Evolutionary conservation across 108 stramenopile genomes (phyloP), one percentile per base, ranked within the genome.

Genomic region (Discostella pseudostelligera): DNA sequence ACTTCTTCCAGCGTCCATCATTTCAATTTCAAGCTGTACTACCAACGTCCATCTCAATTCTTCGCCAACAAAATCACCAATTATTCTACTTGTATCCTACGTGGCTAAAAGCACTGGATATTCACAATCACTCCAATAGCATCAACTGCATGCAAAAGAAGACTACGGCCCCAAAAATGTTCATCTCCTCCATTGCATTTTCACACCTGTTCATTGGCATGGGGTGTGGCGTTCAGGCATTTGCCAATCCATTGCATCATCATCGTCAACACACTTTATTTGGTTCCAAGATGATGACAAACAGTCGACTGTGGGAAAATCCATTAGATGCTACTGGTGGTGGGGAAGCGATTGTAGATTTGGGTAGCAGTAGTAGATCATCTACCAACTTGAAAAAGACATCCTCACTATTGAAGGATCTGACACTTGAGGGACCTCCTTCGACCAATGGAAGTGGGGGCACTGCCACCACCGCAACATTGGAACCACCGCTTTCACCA

Each of bases 201-300:
- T 43, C 42, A 2, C 42, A 43, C 3, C 62, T 60, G 6, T 25
- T 70, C 28, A 39, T 70, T 0, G 29, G 53, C 1, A 62, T 47
- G 22, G 40, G 60, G 17, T 4, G 32, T 32, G 47, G 60, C 24
- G 60, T 46, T 16, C 70, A 70, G 20, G 46, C 70, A 25, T 70
- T 70, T 40, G 59, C 60, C 4, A 62, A 50, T 43, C 70, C 70
- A 7, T 54, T 39, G 17, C 9, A 43, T 24, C 26, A 32, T n/a
- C 26, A 12, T 46, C 43, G 29, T 46, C 43, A 24, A 17, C 25
- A 10, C 9, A 25, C 9, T 44, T 36, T 9, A 0, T 26, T 56
- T 8, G 25, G 32, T 26, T 12, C 21, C 1, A 29, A 11, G 6
- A 35, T 11, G 20, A 56, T 9, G 3, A 26, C 28, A 10, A 37